Evolutionary conservation across 106 monocot species (phyloP), one percentile per base, ranked within the genome.

Genomic region (Cymbidium sinense): DNA sequence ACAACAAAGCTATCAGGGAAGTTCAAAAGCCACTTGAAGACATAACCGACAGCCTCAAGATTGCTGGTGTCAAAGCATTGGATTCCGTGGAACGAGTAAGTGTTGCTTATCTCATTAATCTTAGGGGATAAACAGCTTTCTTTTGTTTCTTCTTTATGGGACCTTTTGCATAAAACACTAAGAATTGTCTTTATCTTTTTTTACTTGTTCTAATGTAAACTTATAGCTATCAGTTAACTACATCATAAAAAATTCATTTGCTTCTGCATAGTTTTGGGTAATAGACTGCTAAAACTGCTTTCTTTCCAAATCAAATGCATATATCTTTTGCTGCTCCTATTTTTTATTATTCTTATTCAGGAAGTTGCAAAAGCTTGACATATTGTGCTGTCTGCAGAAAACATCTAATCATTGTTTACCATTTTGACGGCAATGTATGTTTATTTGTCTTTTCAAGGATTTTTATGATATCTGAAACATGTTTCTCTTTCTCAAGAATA

Each of bases 21-120:
- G 81, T 81, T 70, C 94, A 99, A 79, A 99, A 90, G 80, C 98
- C 98, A 1, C 88, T 99, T 62, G 94, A 99, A 70, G 89, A 89
- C 74, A 86, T 88, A 43, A 86, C 86, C 0, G 86, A 88, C 25
- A 81, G 85, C 65, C 88, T 88, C 70, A 88, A 88, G 73, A 77
- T 88, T 61, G 51, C 88, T 55, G 86, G 88, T 72, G 86, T 86
- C 34, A 88, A 81, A 74, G 88, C 88, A 19, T 76, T 88, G 78
- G 88, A 88, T 83, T 86, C 72, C 31, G 88, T 86, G 74, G 88
- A 88, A 70, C 80, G 88, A 67, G 88, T 88, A 86, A 88, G 86
- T 73, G n/a, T 5, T 21, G n/a, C 39, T 7, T 70, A 31, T 23
- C 13, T 0, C 37, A 10, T 37, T 0, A 1, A 21, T 30, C 4